A percentile compares a stretch with the other conserved stretches of the same genome.
Conservation (phyloP, 495 filamentous ascomycete genomes). For the Daldinia bambusicola region DNA sequence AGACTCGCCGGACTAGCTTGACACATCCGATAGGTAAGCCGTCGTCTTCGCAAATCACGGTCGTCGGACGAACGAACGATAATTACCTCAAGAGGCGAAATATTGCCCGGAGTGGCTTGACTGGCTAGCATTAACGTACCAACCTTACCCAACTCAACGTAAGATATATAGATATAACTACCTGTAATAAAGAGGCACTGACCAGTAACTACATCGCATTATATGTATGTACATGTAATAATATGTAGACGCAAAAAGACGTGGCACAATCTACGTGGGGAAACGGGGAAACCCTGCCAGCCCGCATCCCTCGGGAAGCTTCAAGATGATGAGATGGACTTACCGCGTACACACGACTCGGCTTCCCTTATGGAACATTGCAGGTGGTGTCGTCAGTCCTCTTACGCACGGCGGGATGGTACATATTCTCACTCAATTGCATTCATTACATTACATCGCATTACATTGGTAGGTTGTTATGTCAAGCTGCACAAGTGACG, state of each 20-base stretch:
- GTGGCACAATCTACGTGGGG: constrained; percentile 41
- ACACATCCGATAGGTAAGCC: constrained; percentile 11
- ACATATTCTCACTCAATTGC: neutral
- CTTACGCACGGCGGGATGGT: constrained; percentile 2
- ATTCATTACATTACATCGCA: neutral
- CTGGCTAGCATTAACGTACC: neutral
- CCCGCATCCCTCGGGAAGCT: constrained; percentile 15
- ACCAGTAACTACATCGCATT: neutral
- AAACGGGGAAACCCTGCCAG: constrained; percentile 30
- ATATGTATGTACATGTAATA: constrained; percentile 6
- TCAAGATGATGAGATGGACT: constrained; percentile 6
- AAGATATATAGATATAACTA: neutral
- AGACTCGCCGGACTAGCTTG: constrained; percentile 20
- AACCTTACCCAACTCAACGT: too few relatives aligned
- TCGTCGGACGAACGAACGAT: neutral
- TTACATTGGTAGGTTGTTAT: neutral
- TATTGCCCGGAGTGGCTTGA: neutral
- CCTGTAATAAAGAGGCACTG: neutral
- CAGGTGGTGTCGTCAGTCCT: neutral
- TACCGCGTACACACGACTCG: constrained; percentile 3
- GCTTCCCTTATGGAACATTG: neutral
- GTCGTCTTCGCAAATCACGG: neutral
- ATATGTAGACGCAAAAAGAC: constrained; percentile 28
- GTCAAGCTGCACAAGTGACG: constrained; percentile 9
- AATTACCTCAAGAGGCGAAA: neutral